Conservation (phyloP, 2,329 filamentous ascomycete species). For the Cladophialophora psammophila region DNA sequence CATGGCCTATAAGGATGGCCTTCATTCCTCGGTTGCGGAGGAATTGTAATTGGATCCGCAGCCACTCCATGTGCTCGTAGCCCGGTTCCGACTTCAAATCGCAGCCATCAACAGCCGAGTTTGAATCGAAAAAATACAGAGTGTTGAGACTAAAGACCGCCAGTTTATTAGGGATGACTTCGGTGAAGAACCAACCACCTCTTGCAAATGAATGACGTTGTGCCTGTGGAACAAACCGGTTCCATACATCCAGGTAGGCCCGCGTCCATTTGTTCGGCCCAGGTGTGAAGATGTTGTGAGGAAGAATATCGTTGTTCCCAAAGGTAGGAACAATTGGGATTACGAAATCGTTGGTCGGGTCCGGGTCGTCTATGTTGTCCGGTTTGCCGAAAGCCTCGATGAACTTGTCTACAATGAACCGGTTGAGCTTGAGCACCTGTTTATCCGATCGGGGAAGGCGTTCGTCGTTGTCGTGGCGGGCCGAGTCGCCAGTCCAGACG, state of each 20-base stretch:
- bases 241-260: conserved; percentile 80
- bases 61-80: conserved; percentile 95
- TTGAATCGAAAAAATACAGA: conserved; percentile 93
- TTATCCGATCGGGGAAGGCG: conserved; percentile 74
- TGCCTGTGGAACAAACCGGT: conserved; percentile 85
- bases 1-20: conserved; percentile 91
- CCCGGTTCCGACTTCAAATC: conserved; percentile 79
- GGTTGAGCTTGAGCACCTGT: conserved; percentile 81
- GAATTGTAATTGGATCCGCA: conserved; percentile 84
- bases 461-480: conserved; percentile 88
- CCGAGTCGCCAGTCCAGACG: conserved; percentile 90
- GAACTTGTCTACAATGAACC: conserved; percentile 77
- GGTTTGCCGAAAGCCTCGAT: conserved; percentile 71
- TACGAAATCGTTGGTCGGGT: conserved; percentile 65
- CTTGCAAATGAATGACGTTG: conserved; percentile 90
- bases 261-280: conserved; percentile 89
- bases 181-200: conserved; percentile 93
- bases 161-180: conserved; percentile 84
- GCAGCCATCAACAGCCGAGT: conserved; percentile 93
- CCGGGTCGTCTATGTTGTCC: conserved; percentile 56
- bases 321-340: conserved; percentile 89
- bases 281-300: conserved; percentile 87
- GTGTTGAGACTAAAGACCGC: conserved; percentile 96
- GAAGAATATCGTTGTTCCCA: conserved; percentile 97
- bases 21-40: conserved; percentile 87